Conservation (phyloP, 2,329 filamentous ascomycete genomes). For the Hymenoscyphus repandus region DNA sequence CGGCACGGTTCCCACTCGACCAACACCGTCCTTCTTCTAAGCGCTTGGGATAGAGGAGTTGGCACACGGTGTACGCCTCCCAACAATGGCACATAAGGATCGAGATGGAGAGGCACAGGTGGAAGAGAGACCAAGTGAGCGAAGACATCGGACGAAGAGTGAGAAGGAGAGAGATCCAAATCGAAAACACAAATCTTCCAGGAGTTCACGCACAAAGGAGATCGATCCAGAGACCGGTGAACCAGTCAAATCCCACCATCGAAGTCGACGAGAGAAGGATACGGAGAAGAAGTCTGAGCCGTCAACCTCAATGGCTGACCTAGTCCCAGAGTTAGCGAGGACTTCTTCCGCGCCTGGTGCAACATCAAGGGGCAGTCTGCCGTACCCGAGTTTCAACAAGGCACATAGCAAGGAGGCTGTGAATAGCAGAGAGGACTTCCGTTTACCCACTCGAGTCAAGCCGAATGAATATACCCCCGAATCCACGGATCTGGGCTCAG, state of each 20-base stretch:
- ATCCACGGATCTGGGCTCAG: slow-evolving; percentile 60
- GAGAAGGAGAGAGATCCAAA: slow-evolving; percentile 31
- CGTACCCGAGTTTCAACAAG: slow-evolving; percentile 83
- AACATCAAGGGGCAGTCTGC: slow-evolving; percentile 38
- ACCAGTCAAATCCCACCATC: slow-evolving; percentile 25
- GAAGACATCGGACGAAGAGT: slow-evolving; percentile 26
- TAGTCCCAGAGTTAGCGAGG: slow-evolving; percentile 42
- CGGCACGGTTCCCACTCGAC: slow-evolving; percentile 7
- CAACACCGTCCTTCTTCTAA: slow-evolving; percentile 11
- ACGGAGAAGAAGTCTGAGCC: slow-evolving; percentile 21
- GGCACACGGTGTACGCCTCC: background rate
- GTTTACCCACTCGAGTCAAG: slow-evolving; percentile 18
- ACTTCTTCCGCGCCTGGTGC: slow-evolving; percentile 30
- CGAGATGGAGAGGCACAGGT: slow-evolving; percentile 16
- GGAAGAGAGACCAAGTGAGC: slow-evolving; percentile 26
- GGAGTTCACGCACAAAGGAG: slow-evolving; percentile 26
- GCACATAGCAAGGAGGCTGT: slow-evolving; percentile 86
- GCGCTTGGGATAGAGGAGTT: slow-evolving; percentile 15
- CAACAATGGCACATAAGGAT: slow-evolving; percentile 26
- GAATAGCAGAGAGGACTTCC: slow-evolving; percentile 41
- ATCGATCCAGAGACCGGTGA: slow-evolving; percentile 31
- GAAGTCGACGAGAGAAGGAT: slow-evolving; percentile 24
- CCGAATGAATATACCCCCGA: slow-evolving; percentile 57
- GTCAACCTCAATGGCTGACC: slow-evolving; percentile 38
- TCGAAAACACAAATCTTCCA: slow-evolving; percentile 29